Base-by-base conservation (phyloP, 306 rosid genomes). In the Begonia loranthoides region DNA sequence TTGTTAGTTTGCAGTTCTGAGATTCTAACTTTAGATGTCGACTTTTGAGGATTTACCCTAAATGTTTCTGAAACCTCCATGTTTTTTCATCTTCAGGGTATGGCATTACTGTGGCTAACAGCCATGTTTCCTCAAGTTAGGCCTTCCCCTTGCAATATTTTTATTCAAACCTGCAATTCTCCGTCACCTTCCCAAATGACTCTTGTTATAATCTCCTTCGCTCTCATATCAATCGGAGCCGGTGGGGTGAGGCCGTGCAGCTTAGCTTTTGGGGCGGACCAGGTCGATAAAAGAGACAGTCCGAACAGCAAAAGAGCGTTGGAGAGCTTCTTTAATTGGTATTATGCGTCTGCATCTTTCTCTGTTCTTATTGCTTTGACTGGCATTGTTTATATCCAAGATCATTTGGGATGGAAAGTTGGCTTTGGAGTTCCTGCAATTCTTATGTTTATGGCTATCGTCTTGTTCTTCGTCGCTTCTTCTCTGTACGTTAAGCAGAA, bases 241-340 rank as follows among this genome's bases (percentile, higher is more conserved):
- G 85, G 88, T 40, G 94, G 94, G 11, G 39, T 74, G 36, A 58
- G 67, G 47, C 71, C 84, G 0, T 74, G 87, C 39, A 72, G 82
- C 38, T 15, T 83, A 13, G 73, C 88, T 9, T 83, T 79, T 58
- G 94, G 88, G 10, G 85, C 83, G 1, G 94, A 83, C 47, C 94
- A 83, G 60, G 39, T 83, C 9, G 59, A 62, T 59, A 67, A 50
- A 39, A 67, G 66, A 22, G 60, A 56, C 0, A 57, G 69, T 41
- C 72, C 72, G 8, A 83, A 67, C 2, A 77, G 66, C 13, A 52
- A 76, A 11, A 72, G 76, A 44, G 67, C 68, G 11, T 9, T 84
- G 14, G 79, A 80, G 56, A 70, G 73, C 38, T 80, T 75, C 80
- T 77, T 84, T 10, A 63, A 73, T 5, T 80, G 73, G 81, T 80